Conservation (phyloP, 2,329 filamentous ascomycete genomes). For the Microdochium trichocladiopsis region DNA sequence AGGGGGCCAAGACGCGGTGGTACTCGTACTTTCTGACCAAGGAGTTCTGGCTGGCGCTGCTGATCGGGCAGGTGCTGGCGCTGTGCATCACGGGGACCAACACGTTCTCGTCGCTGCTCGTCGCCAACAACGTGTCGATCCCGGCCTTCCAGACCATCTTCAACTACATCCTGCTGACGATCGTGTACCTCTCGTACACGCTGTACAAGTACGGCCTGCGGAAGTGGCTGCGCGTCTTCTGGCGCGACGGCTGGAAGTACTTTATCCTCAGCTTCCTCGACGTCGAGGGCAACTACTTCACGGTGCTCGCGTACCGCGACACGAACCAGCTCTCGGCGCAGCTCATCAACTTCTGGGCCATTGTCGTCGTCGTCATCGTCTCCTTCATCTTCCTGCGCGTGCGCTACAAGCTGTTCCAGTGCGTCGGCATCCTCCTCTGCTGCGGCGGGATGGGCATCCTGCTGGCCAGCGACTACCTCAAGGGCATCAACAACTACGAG, state of each 20-base stretch:
- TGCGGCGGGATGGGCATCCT: slow-evolving; percentile 86
- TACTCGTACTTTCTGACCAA: slow-evolving; percentile 72
- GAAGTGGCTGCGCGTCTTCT: slow-evolving; percentile 57
- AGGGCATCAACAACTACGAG: slow-evolving; percentile 61
- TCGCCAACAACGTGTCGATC: slow-evolving; percentile 61
- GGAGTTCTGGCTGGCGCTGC: slow-evolving; percentile 82
- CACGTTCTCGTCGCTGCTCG: slow-evolving; percentile 77
- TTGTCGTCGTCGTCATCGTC: slow-evolving; percentile 81
- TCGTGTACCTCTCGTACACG: slow-evolving; percentile 76
- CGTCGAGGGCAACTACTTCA: slow-evolving; percentile 97
- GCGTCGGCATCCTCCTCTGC: slow-evolving; percentile 80
- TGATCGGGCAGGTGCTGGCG: slow-evolving; percentile 75
- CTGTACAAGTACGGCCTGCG: slow-evolving; percentile 72
- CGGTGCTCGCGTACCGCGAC: slow-evolving; percentile 86
- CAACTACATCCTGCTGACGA: slow-evolving; percentile 79
- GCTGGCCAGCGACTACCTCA: slow-evolving; percentile 81
- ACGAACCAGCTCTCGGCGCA: slow-evolving; percentile 90
- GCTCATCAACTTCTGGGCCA: slow-evolving; percentile 98
- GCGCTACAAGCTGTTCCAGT: slow-evolving; percentile 82
- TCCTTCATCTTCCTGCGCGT: slow-evolving; percentile 80
- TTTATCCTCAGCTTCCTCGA: slow-evolving; percentile 88
- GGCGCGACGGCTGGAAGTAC: slow-evolving; percentile 83
- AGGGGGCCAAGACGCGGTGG: slow-evolving; percentile 48
- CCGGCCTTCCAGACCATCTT: slow-evolving; percentile 95
- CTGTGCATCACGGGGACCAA: slow-evolving; percentile 90